phyloP scores from a whole-genome alignment of 2,329 filamentous ascomycete species.

The Alternaria arborescens region DNA sequence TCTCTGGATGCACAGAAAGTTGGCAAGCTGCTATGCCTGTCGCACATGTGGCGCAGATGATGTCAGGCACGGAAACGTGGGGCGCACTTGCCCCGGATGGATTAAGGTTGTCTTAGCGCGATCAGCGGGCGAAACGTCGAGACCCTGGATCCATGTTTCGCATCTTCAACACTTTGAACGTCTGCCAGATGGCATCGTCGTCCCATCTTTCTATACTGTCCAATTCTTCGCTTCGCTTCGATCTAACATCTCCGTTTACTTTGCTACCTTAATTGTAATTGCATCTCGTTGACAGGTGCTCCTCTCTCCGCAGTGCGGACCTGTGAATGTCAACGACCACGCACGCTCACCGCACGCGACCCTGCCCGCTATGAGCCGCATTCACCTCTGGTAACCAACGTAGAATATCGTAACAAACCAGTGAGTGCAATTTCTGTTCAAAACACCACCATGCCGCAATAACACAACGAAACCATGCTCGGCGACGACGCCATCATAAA shows the following conservation, averaged over 20 bases:
- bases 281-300: slow-evolving; percentile 12
- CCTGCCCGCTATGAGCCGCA: slow-evolving; percentile 32
- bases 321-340: slow-evolving; percentile 30
- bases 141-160: slow-evolving; percentile 35
- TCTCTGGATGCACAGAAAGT: slow-evolving; percentile 20
- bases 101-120: slow-evolving; percentile 38
- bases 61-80: slow-evolving; percentile 33
- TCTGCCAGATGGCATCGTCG: slow-evolving; percentile 20
- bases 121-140: slow-evolving; percentile 26
- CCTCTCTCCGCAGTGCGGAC: slow-evolving; percentile 16
- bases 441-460: slow-evolving; percentile 13
- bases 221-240: slow-evolving; percentile 8
- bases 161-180: slow-evolving; percentile 20
- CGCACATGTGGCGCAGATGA: slow-evolving; percentile 32
- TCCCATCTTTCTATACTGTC: slow-evolving; percentile 7
- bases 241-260: background rate
- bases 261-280: slow-evolving; percentile 3
- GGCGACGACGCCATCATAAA: slow-evolving; percentile 27
- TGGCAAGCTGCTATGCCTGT: slow-evolving; percentile 21
- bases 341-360: slow-evolving; percentile 29
- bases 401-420: slow-evolving; percentile 20
- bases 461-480: slow-evolving; percentile 26
- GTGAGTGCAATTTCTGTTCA: slow-evolving; percentile 33
- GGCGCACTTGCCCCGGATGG: slow-evolving; percentile 23
- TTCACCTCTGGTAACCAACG: slow-evolving; percentile 35